phyloP scores from a whole-genome alignment of 371 early-diverging fungal species.

The Mortierella polycephala region DNA sequence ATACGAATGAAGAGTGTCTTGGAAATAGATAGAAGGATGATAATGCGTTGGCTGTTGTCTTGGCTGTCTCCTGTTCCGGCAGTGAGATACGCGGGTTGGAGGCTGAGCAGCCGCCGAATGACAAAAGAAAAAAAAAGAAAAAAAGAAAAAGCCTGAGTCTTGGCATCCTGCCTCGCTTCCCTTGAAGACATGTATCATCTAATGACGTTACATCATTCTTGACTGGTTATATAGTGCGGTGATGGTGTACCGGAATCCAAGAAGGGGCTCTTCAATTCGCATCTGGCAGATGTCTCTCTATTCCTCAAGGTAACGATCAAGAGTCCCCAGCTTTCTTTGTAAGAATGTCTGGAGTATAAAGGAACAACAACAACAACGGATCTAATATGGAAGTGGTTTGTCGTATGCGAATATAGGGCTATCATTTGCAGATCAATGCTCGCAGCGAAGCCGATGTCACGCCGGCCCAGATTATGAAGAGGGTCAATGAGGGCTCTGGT shows the following conservation, averaged over 20 bases:
- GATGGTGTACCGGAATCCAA: slow-evolving; percentile 89
- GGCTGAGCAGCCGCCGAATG: neutral
- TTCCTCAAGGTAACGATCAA: slow-evolving; percentile 72
- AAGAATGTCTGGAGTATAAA: neutral
- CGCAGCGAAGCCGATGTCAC: slow-evolving; percentile 88
- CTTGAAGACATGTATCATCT: too few species aligned
- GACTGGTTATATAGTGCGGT: slow-evolving; percentile 72
- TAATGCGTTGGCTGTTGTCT: neutral
- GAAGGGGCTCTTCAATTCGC: slow-evolving; percentile 87
- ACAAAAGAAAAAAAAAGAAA: neutral
- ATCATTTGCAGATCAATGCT: slow-evolving; percentile 92
- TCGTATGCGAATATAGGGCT: slow-evolving; percentile 62
- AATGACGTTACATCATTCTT: neutral
- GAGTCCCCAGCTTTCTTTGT: neutral
- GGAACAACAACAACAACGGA: neutral
- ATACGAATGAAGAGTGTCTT: too few species aligned
- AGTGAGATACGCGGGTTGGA: neutral
- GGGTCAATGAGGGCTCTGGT: slow-evolving; percentile 85
- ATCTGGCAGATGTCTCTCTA: slow-evolving; percentile 78
- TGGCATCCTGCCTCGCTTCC: neutral
- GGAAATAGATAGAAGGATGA: too few species aligned
- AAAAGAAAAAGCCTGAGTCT: neutral
- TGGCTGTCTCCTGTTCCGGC: neutral
- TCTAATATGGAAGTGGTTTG: neutral
- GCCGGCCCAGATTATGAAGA: slow-evolving; percentile 85